Conservation (phyloP, 352 stramenopile species). For the Pythium insidiosum region DNA sequence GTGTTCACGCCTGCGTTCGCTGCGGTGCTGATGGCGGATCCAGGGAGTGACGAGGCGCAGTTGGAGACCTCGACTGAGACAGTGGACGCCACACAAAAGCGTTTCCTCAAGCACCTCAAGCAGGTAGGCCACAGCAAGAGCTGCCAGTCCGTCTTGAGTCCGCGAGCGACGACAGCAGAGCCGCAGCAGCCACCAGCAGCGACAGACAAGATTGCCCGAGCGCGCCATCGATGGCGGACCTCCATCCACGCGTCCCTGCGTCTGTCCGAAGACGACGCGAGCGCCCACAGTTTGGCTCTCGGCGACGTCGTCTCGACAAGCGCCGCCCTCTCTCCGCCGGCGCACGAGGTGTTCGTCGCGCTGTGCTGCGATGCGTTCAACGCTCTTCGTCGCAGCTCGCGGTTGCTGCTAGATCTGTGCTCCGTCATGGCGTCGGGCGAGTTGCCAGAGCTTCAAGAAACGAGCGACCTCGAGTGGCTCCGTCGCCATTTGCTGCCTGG, state of each 20-base stretch:
- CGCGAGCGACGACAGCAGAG: not conserved
- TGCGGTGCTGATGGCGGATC: conserved; percentile 16
- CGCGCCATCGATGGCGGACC: conserved; percentile 9
- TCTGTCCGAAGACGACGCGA: no score
- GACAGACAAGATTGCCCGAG: no score
- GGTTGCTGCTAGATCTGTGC: conserved; percentile 26
- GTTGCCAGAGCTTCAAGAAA: conserved; percentile 28
- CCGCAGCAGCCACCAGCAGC: no score
- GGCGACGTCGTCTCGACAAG: not conserved
- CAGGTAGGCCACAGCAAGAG: conserved; percentile 16
- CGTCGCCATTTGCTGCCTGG: conserved; percentile 18
- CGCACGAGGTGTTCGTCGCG: conserved; percentile 16
- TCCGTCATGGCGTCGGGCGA: conserved; percentile 19
- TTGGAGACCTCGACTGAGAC: not conserved
- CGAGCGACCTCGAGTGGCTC: conserved; percentile 29
- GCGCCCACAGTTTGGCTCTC: no score
- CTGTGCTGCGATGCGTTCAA: conserved; percentile 19
- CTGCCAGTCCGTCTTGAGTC: conserved; percentile 1
- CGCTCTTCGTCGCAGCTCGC: conserved; percentile 20
- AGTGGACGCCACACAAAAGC: conserved; percentile 3
- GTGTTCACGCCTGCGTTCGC: conserved; percentile 22
- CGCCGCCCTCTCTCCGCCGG: not conserved
- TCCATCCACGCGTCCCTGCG: conserved; percentile 16
- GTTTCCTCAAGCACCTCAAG: conserved; percentile 19
- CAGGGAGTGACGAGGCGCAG: conserved; percentile 1